A percentile compares a stretch with the other conserved stretches of the same genome.
phyloP scores from a whole-genome alignment of 306 rosid species.

The Benincasa hispida region DNA sequence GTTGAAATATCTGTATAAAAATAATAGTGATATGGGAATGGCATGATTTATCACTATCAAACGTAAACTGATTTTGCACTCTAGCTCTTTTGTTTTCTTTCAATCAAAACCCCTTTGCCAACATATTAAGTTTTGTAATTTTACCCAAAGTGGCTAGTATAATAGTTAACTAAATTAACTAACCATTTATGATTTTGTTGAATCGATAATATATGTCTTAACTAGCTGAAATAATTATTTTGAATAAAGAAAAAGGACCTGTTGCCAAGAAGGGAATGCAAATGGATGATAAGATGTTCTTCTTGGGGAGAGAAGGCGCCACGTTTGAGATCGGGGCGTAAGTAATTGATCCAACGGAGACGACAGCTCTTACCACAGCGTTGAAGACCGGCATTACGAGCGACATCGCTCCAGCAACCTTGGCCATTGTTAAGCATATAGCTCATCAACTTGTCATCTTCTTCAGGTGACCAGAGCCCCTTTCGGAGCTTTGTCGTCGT shows the following conservation, averaged over 20 bases:
- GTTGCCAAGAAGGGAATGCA: slow-evolving; percentile 92
- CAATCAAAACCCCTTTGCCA: background rate
- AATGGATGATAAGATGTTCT: slow-evolving; percentile 66
- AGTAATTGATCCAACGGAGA: slow-evolving; percentile 86
- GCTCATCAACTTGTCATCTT: slow-evolving; percentile 70
- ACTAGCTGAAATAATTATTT: too few relatives aligned
- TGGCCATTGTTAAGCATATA: slow-evolving; percentile 75
- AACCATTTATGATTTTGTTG: background rate
- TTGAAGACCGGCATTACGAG: slow-evolving; percentile 74
- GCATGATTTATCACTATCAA: background rate
- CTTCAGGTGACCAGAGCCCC: slow-evolving; percentile 96
- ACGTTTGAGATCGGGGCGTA: slow-evolving; percentile 85
- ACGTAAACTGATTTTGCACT: background rate
- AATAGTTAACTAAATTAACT: background rate
- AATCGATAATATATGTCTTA: too few relatives aligned
- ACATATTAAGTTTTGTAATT: background rate
- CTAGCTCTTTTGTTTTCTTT: background rate
- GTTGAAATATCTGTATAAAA: background rate
- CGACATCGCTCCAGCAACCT: slow-evolving; percentile 93
- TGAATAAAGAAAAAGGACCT: slow-evolving; percentile 19
- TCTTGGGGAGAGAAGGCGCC: slow-evolving; percentile 86
- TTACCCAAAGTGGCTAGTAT: background rate
- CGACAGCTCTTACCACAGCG: slow-evolving; percentile 94
- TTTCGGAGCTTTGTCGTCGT: slow-evolving; percentile 41
- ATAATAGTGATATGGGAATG: background rate